Evolutionary conservation across 495 filamentous ascomycete genomes (phyloP), one percentile per base, ranked within the genome.

Genomic region (Daldinia concentrica): DNA sequence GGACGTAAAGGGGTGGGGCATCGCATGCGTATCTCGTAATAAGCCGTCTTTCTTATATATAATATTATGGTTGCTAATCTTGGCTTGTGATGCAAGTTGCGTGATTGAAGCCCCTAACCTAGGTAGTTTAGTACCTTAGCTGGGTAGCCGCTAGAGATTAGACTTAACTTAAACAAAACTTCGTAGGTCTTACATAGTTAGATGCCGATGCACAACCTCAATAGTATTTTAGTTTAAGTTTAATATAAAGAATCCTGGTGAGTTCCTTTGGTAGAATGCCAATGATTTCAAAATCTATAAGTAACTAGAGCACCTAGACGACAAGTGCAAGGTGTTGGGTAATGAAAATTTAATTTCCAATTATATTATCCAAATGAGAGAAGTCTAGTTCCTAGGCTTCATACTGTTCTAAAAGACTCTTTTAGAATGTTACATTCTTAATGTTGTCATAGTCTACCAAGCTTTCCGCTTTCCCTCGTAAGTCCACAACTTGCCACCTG

Each of bases 21-120:
- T 45, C 36, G 26, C 54, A 50, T 36, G 43, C 22, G 24, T 6
- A 60, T 60, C 32, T 29, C 26, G 58, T 45, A 60, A 60, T 60
- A 22, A 54, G 15, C 15, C 30, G 6, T 30, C 7, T 54, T 37
- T 58, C 2, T 58, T 58, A 17, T 22, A 12, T 22, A 6, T 22
- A 37, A 26, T 36, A 12, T 22, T 24, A 58, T 37, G 19, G 15
- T 24, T 24, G 29, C 7, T 26, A 57, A 57, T 34, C 30, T 57
- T 34, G 29, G 29, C 30, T 57, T 36, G 6, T 5, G 30, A 34
- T 22, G 4, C 22, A 34, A 17, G 9, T 37, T 57, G 7, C 30
- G 54, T 36, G 30, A 37, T 57, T 34, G 14, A 34, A 34, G 32
- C 32, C 9, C 32, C 12, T 1, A 22, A n/a, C 15, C 6, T 22